A percentile compares a stretch with the other conserved stretches of the same genome.
Conservation (phyloP, 441 rosid genomes). For the Syzygium malaccense region DNA sequence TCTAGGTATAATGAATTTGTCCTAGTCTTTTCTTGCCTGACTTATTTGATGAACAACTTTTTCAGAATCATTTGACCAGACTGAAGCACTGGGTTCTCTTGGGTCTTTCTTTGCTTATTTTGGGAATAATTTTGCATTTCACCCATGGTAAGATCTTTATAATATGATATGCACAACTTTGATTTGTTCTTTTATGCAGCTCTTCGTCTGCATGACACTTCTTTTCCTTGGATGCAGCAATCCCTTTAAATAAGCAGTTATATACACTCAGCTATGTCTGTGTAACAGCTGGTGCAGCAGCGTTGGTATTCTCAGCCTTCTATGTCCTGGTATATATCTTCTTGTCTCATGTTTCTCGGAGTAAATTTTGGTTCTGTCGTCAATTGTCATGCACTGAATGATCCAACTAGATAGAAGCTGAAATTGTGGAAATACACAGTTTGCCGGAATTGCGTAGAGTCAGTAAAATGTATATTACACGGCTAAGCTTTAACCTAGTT, state of each 20-base stretch:
- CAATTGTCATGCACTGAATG: not conserved
- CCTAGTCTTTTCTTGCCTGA: not conserved
- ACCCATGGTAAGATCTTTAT: constrained; percentile 41
- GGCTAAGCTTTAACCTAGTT: not conserved
- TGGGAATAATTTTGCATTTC: constrained; percentile 66
- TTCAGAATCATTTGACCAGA: constrained; percentile 55
- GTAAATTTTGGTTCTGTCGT: not conserved
- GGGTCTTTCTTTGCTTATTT: constrained; percentile 46
- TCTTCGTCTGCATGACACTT: not conserved
- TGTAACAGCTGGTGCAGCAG: constrained; percentile 77
- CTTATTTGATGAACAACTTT: not conserved
- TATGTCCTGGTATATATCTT: constrained; percentile 44
- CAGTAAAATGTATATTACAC: not conserved
- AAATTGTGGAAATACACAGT: not conserved
- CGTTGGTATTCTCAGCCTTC: constrained; percentile 56
- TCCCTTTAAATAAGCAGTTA: constrained; percentile 78
- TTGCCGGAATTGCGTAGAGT: not conserved
- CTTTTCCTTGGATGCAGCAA: constrained; percentile 30
- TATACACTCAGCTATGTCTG: constrained; percentile 79
- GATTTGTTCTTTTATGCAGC: not conserved
- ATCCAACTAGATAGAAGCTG: not conserved
- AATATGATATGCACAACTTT: not conserved
- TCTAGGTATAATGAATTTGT: not conserved
- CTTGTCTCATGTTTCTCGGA: not conserved
- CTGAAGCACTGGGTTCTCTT: constrained; percentile 56